Base-by-base conservation (phyloP, 192 early-diverging fungal species). In the Chytriomyces sp. region DNA sequence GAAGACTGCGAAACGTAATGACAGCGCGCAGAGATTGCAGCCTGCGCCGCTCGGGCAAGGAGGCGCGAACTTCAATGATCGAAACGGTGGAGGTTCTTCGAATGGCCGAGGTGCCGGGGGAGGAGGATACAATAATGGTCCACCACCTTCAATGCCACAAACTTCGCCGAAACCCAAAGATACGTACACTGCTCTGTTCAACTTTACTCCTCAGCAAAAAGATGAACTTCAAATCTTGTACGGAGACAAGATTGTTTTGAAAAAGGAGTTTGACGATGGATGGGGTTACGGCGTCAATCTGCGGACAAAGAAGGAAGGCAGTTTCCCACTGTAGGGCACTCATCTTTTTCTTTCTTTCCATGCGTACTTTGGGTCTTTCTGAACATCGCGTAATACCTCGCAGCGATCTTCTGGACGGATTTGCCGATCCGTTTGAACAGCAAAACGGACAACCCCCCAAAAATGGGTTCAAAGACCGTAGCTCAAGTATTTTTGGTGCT, bases 371-470 rank as follows among this genome's bases (percentile, higher is more conserved):
- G n/a, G n/a, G n/a, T n/a, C 9, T 64, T 23, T 8, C 7, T 64
- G 23, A 28, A 64, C 8, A 64, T 64, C 8, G n/a, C 5, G 13
- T 35, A 64, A 50, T 24, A 70, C 69, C 10, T 64, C 20, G 71
- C 24, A 73, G 60, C 6, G 71, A 73, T 44, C 71, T 73, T 24
- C 43, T 73, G 6, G 71, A 73, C 6, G 60, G 71, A 18, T 45
- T 68, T 68, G 66, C 16, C 66, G 45, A 68, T 68, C 66, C 66
- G 6, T 68, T 68, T 45, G 9, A 2, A 53, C n/a, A 5, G 59
- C 59, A 67, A 63, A 63, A 7, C 9, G 7, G 45, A 16, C 9
- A 9, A 67, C 50, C 50, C 8, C 50, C 50, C 50, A 68, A 68
- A 45, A 5, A 6, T 61, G 71, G 23, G 45, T 10, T 20, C 62